phyloP scores from a whole-genome alignment of 2,329 filamentous ascomycete species.

The Sclerotinia sclerotiorum region DNA sequence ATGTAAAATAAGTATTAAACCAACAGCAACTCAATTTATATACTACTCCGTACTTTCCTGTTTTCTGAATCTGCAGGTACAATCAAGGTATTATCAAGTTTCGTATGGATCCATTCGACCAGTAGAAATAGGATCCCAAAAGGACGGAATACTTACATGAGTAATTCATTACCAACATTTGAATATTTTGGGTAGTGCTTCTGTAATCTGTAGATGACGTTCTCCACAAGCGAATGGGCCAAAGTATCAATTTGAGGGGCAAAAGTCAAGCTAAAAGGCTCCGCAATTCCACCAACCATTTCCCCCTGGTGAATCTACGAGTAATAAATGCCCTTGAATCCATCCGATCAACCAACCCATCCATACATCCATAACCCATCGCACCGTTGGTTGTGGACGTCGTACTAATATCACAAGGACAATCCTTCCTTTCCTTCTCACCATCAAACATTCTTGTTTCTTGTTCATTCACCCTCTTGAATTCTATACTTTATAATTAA shows the following conservation, averaged over 20 bases:
- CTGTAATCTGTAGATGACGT: neutral
- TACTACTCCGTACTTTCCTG: neutral
- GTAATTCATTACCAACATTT: neutral
- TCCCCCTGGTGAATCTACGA: too few species aligned
- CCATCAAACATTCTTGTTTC: slow-evolving; percentile 2
- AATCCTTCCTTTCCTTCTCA: slow-evolving; percentile 2
- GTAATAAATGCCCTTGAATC: neutral
- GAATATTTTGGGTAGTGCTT: neutral
- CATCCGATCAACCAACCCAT: too few species aligned
- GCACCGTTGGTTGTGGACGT: neutral
- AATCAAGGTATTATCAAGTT: neutral
- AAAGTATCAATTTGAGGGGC: neutral
- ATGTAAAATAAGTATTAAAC: too few species aligned
- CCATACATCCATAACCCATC: neutral
- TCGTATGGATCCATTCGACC: neutral
- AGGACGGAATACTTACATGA: neutral
- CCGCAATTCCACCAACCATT: neutral
- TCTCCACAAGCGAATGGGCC: slow-evolving; percentile 4
- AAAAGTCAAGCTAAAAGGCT: neutral
- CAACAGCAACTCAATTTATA: neutral
- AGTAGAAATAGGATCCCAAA: neutral
- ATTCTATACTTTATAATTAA: neutral
- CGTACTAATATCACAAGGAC: slow-evolving; percentile 4
- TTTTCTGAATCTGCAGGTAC: slow-evolving; percentile 1
- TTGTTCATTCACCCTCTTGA: neutral